Evolutionary conservation across 768 basidiomycete genomes (phyloP), one percentile per base, ranked within the genome.

Genomic region (Inosperma sp.): DNA sequence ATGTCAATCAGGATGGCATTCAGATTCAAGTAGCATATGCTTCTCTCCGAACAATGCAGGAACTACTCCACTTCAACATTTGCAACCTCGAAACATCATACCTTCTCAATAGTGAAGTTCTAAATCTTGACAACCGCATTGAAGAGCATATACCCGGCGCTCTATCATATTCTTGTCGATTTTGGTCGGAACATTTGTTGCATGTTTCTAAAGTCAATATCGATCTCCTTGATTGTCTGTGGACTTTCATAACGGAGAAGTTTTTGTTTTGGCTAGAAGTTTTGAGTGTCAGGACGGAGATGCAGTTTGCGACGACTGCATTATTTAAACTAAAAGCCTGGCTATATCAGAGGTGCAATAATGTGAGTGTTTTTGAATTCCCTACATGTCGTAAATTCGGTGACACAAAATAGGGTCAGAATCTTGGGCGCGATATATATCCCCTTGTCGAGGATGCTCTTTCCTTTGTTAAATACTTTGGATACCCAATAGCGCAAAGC

Each of bases 201-300:
- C 8, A 13, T 1, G 45, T 41, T 9, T 31, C 51, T 9, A 19
- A 41, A 2, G 40, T 46, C 27, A 17, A 54, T 16, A 7, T 25
- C 2, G n/a, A 40, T 2, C 16, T 63, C 4, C 40, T 59, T 1
- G 21, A 45, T 16, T 43, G 57, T 35, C 21, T 69, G 21, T 51
- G 57, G 41, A 26, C 42, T 4, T 51, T 69, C 17, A 35, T 70
- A 27, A 27, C 58, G 21, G 52, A 58, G 5, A 51, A 53, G 22
- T 39, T 68, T 10, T 49, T 69, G 9, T 67, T 54, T 41, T 69
- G 68, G 69, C 40, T 71, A 23, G 69, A 71, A 44, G 65, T 62
- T 2, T 47, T 71, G 33, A 66, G 63, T 40, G 48, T 70, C 23
- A 43, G 4, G 21, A 29, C n/a, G 8, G 19, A 3, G 2, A 49